Percentiles rank a stretch among this genome's conserved stretches.
Conservation (phyloP, 306 rosid genomes). For the Cucurbita argyrosperma region DNA sequence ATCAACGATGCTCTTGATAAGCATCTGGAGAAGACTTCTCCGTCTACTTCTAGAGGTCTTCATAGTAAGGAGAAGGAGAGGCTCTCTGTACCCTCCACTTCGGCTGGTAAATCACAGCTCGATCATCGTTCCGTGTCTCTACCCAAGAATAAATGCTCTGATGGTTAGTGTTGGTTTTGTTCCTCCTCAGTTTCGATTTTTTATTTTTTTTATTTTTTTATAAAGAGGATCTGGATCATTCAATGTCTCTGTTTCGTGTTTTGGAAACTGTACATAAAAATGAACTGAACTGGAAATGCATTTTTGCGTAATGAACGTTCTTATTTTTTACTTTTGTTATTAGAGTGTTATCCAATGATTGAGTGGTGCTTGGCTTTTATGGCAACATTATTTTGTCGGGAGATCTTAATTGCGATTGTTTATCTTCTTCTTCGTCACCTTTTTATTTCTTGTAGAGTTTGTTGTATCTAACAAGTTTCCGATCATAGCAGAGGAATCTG, state of each 20-base stretch:
- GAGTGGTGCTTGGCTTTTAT: neutral
- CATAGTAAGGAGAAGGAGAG: conserved; percentile 37
- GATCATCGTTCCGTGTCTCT: conserved; percentile 35
- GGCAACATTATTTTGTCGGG: neutral
- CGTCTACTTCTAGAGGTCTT: conserved; percentile 37
- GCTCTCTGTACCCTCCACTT: conserved; percentile 34
- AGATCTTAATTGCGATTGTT: neutral
- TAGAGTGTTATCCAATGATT: neutral
- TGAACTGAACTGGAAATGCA: neutral
- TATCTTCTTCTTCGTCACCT: neutral
- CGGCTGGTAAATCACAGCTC: conserved; percentile 44
- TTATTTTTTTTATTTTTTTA: neutral
- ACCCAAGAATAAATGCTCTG: conserved; percentile 39
- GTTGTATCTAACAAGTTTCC: neutral
- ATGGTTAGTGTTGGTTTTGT: conserved; percentile 19
- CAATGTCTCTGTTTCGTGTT: neutral
- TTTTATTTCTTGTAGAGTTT: neutral
- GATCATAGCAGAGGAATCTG: conserved; percentile 74
- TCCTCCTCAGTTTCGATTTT: neutral
- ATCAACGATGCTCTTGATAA: conserved; percentile 58
- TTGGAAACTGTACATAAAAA: neutral
- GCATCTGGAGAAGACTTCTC: conserved; percentile 48
- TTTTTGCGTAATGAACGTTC: neutral
- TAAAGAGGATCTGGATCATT: neutral
- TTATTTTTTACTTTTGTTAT: neutral